Conservation (phyloP, 345 rosid genomes). For the Schrenkiella parvula region DNA sequence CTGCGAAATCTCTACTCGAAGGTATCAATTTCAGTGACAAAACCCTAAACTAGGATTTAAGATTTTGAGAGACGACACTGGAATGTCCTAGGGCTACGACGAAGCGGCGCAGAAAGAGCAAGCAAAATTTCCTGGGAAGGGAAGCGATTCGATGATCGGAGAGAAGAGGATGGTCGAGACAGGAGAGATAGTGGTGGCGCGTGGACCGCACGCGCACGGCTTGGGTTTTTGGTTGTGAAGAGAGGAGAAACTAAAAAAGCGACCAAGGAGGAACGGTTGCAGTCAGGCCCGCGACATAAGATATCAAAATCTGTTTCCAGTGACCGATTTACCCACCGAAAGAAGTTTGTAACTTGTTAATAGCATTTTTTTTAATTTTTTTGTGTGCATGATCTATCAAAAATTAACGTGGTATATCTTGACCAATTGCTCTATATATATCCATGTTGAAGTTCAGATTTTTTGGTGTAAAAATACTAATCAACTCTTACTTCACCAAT, state of each 20-base stretch:
- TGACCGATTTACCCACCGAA: slow-evolving; percentile 4
- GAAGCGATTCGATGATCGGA: slow-evolving; percentile 1
- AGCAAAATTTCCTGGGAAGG: background rate
- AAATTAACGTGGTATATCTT: no score
- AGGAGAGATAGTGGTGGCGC: slow-evolving; percentile 7
- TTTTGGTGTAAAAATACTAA: no score
- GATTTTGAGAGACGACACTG: background rate
- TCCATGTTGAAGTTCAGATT: no score
- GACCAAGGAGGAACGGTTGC: slow-evolving; percentile 6
- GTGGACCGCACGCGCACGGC: slow-evolving; percentile 10
- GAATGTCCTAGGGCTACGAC: background rate
- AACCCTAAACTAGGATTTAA: slow-evolving; percentile 41
- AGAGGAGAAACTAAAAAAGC: background rate
- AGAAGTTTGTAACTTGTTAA: background rate
- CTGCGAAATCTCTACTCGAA: background rate
- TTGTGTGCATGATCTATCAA: no score
- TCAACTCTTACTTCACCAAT: no score
- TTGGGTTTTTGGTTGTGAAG: background rate
- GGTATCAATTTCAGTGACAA: background rate
- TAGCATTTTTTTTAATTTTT: background rate
- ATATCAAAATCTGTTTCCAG: background rate
- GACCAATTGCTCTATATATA: no score
- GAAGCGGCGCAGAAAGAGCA: background rate
- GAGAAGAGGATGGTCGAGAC: background rate
- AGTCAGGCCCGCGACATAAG: background rate